Evolutionary conservation across 805 yeast genomes (phyloP).

Genomic region (Metschnikowia amazonensis): DNA sequence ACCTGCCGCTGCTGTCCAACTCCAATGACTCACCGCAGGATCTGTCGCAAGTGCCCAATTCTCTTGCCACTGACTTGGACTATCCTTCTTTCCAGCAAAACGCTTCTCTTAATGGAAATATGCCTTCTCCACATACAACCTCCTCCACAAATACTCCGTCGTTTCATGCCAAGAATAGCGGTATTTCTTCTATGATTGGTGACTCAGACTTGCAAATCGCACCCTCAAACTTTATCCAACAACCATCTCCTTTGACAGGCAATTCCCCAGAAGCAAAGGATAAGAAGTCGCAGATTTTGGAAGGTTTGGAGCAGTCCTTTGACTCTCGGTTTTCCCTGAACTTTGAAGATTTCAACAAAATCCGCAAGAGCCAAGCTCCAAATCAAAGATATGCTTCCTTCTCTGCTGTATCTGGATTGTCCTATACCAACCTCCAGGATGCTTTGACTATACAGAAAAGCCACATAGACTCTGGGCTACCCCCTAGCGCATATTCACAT

Average conservation of each 20-base stretch:
- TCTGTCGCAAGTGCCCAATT: not conserved
- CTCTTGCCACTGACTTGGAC: not conserved
- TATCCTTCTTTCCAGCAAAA: not conserved
- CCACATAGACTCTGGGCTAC: conserved; percentile 28
- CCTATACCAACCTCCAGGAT: conserved; percentile 55
- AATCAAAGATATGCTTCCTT: conserved; percentile 51
- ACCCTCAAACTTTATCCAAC: conserved; percentile 18
- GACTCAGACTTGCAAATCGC: conserved; percentile 13
- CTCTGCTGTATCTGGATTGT: conserved; percentile 57
- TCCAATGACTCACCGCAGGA: conserved; percentile 8
- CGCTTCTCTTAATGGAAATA: conserved; percentile 9
- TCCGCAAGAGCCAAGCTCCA: conserved; percentile 5
- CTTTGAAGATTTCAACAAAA: conserved; percentile 8
- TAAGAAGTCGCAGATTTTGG: conserved; percentile 4
- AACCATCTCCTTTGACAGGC: conserved; percentile 23
- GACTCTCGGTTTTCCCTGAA: conserved; percentile 11
- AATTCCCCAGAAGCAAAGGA: conserved; percentile 20
- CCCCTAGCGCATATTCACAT: conserved; percentile 31
- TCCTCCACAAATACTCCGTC: conserved; percentile 27
- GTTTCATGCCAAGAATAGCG: conserved; percentile 3
- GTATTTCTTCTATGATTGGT: conserved; percentile 2
- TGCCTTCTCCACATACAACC: conserved; percentile 27
- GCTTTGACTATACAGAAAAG: conserved; percentile 32
- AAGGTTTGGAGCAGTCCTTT: conserved; percentile 7
- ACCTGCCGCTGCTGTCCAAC: conserved; percentile 15